These are phyloP conservation scores for Echinochloa phyllopogon DNA, from an alignment of 176 grass and related monocot species.

Conservation along the genomic window DNA sequence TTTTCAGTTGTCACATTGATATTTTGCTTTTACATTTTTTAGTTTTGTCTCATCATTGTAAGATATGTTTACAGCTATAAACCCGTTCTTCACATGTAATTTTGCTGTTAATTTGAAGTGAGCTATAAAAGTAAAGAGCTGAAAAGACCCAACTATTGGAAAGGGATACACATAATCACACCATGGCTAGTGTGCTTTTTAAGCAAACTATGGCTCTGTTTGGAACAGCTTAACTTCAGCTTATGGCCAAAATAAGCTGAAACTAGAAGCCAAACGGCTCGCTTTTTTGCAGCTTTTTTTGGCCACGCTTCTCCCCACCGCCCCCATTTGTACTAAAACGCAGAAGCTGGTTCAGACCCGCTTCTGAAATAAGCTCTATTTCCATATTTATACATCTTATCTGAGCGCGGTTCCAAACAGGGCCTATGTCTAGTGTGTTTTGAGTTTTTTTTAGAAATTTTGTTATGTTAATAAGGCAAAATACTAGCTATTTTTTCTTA, in stretches of 20 bases:
- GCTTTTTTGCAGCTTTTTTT: too few relatives aligned
- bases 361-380: too few relatives aligned
- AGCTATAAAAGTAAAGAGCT: background rate
- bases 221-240: too few relatives aligned
- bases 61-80: background rate
- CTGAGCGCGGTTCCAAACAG: too few relatives aligned
- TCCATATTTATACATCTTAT: too few relatives aligned
- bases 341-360: too few relatives aligned
- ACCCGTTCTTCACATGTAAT: background rate
- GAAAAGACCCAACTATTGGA: background rate
- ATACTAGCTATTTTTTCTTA: background rate
- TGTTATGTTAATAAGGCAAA: background rate
- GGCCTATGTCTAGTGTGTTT: background rate
- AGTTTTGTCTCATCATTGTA: background rate
- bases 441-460: background rate
- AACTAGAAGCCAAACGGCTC: too few relatives aligned
- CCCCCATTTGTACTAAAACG: too few relatives aligned
- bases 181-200: background rate
- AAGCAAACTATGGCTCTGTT: too few relatives aligned
- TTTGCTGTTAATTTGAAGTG: background rate
- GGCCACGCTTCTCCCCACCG: too few relatives aligned
- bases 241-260: too few relatives aligned
- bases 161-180: background rate
- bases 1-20: background rate
- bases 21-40: background rate